phyloP scores from a whole-genome alignment of 129 eudicot species.

The Centrapalus pauciflorus region DNA sequence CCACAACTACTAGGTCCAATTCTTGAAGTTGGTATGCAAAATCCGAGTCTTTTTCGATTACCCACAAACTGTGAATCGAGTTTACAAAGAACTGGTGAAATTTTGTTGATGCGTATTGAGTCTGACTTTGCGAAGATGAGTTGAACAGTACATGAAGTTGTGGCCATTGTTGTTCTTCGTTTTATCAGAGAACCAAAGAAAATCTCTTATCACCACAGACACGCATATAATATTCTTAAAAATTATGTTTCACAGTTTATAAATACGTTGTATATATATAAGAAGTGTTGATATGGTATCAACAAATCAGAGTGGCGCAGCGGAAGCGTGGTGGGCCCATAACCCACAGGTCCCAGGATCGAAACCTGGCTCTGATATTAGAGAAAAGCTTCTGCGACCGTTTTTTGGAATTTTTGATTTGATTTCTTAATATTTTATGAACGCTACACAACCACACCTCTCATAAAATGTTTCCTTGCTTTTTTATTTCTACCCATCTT shows the following conservation, averaged over 20 bases:
- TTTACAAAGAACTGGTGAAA: no score
- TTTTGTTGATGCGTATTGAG: conserved; percentile 17
- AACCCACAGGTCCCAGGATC: conserved; percentile 99
- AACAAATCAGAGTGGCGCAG: conserved; percentile 98
- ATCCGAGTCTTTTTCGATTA: conserved; percentile 22
- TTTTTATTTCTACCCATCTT: no score
- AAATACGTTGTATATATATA: no score
- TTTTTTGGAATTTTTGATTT: not conserved
- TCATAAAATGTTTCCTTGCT: no score
- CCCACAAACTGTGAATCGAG: conserved; percentile 46
- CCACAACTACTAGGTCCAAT: conserved; percentile 40
- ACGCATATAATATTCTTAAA: no score
- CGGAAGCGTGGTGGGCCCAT: conserved; percentile 99
- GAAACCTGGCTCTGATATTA: conserved; percentile 99
- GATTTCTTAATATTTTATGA: no score
- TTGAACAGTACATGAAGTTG: no score
- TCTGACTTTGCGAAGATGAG: conserved; percentile 10
- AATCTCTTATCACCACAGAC: conserved; percentile 17
- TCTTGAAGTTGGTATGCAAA: conserved; percentile 38
- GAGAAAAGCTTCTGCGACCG: conserved; percentile 15
- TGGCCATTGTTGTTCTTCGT: no score
- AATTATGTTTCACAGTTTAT: no score
- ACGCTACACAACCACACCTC: no score
- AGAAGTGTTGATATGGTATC: no score
- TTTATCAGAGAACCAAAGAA: conserved; percentile 12